These are phyloP conservation scores for Bigelowiella natans DNA, from an alignment of 78 protist species.

Conservation along the genomic window DNA sequence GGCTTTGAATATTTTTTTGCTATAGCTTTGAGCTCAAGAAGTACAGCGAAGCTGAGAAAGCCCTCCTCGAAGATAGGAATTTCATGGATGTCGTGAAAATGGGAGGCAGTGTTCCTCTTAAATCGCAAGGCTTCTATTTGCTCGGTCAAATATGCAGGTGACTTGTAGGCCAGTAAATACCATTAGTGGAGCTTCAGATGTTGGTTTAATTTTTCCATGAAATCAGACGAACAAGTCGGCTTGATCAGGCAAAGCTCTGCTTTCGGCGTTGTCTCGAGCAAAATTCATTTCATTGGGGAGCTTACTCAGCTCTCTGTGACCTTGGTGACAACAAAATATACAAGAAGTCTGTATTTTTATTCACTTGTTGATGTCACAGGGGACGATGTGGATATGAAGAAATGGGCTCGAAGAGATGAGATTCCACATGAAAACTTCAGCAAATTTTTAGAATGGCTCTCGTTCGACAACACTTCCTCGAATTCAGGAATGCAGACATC, in stretches of 20 bases:
- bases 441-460: too few species aligned
- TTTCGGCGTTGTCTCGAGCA: neutral
- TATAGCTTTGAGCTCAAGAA: neutral
- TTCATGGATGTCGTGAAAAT: too few species aligned
- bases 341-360: too few species aligned
- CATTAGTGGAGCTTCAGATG: neutral
- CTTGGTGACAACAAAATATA: too few species aligned
- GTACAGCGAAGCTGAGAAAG: neutral
- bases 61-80: too few species aligned
- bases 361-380: too few species aligned
- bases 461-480: too few species aligned
- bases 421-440: too few species aligned
- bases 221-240: neutral
- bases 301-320: neutral
- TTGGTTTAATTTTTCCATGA: neutral
- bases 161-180: too few species aligned
- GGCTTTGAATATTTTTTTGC: neutral
- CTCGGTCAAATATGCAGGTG: neutral
- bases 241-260: neutral
- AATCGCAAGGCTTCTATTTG: neutral
- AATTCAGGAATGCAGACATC: too few species aligned
- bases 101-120: neutral
- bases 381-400: too few species aligned
- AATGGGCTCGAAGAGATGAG: too few species aligned
- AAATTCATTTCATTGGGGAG: slow-evolving; percentile 7